Percentiles rank a stretch among this genome's conserved stretches.
These are phyloP conservation scores for Chlamydomonas sp. DNA, from an alignment of 139 green algal species.

Conservation along the genomic window DNA sequence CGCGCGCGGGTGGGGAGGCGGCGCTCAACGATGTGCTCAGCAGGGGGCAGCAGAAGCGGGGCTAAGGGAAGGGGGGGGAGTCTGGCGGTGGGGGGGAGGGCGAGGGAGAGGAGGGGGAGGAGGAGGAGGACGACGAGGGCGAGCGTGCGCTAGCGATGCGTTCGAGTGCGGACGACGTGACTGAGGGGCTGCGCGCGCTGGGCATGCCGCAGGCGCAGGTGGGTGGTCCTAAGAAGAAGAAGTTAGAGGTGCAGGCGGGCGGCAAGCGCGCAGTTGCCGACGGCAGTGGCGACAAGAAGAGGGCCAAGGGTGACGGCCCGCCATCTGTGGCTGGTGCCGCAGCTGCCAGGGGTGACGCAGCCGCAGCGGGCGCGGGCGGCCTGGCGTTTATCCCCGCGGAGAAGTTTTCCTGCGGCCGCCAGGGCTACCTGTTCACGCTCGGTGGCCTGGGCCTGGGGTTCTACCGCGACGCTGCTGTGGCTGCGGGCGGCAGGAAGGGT, in stretches of 20 bases:
- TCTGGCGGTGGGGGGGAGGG: background rate
- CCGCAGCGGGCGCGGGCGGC: background rate
- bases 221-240: background rate
- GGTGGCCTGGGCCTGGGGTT: constrained; percentile 41
- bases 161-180: constrained; percentile 17
- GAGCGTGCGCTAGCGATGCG: constrained; percentile 3
- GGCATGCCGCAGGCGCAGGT: background rate
- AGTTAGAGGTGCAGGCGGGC: background rate
- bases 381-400: constrained; percentile 21
- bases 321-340: background rate
- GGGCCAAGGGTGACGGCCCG: background rate
- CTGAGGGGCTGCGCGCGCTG: constrained; percentile 27
- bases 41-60: background rate
- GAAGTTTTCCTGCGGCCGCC: constrained; percentile 26
- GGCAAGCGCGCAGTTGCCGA: background rate
- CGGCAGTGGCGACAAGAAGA: background rate
- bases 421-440: constrained; percentile 39
- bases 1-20: constrained; percentile 21
- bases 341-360: background rate
- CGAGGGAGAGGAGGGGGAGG: constrained; percentile 7
- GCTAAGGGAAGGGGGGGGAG: background rate
- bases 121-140: constrained; percentile 10
- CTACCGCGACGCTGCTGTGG: constrained; percentile 30
- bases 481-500: background rate
- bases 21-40: background rate